phyloP scores from a whole-genome alignment of 495 filamentous ascomycete genomes.

The Cryomyces minteri region DNA sequence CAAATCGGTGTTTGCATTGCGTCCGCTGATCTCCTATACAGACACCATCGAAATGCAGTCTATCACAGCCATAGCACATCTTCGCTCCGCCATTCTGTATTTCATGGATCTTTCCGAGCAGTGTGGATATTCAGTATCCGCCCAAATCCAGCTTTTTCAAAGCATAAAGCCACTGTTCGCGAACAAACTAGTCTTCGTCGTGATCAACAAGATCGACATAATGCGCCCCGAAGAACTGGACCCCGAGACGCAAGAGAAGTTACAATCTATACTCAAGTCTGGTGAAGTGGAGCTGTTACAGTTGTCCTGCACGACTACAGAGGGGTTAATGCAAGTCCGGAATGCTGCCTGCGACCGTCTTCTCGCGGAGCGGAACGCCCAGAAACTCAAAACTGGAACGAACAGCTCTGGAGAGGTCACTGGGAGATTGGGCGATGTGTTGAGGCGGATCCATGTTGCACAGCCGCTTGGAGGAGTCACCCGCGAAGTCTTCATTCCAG shows the following conservation, averaged over 20 bases:
- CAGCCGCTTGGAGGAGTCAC: constrained; percentile 65
- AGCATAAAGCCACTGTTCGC: constrained; percentile 92
- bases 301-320: constrained; percentile 83
- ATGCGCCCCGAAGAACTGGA: constrained; percentile 77
- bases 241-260: constrained; percentile 51
- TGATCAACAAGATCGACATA: constrained; percentile 97
- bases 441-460: constrained; percentile 88
- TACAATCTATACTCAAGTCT: constrained; percentile 64
- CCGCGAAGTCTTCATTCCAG: constrained; percentile 75
- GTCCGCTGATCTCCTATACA: no score
- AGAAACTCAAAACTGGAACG: constrained; percentile 85
- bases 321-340: constrained; percentile 86
- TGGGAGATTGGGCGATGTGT: constrained; percentile 69
- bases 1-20: no score
- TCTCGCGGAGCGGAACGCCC: constrained; percentile 76
- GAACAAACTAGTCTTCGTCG: constrained; percentile 90
- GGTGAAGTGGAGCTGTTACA: constrained; percentile 82
- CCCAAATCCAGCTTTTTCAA: constrained; percentile 84
- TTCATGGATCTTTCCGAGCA: constrained; percentile 98
- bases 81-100: constrained; percentile 84
- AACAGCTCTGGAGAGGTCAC: constrained; percentile 51
- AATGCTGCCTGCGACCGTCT: constrained; percentile 88
- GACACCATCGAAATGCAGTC: constrained; percentile 97
- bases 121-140: constrained; percentile 84
- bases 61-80: constrained; percentile 91